Conservation (phyloP, 306 rosid genomes). For the Hippophae tibetana region DNA sequence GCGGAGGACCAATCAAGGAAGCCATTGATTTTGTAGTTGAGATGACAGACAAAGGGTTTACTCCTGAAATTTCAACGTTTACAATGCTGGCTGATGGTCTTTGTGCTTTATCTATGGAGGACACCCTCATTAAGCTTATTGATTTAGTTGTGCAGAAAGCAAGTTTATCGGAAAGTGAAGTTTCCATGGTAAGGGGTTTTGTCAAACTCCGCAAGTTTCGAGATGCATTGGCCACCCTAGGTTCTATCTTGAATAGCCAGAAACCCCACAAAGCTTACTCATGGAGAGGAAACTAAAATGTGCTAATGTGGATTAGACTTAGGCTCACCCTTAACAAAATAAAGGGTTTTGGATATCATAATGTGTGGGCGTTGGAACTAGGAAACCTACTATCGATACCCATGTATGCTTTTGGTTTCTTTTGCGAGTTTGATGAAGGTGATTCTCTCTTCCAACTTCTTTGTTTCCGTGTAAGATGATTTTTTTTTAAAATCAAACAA, state of each 20-base stretch:
- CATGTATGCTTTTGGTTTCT: too few species aligned
- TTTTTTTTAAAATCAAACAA: too few species aligned
- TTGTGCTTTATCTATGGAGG: constrained; percentile 71
- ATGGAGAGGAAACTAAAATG: constrained; percentile 13
- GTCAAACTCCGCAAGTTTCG: constrained; percentile 65
- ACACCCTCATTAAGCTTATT: constrained; percentile 55
- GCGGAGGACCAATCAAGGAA: constrained; percentile 83
- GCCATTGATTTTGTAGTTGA: constrained; percentile 74
- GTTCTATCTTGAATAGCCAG: constrained; percentile 50
- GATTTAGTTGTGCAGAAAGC: constrained; percentile 68
- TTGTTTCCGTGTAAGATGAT: too few species aligned
- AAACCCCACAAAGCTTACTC: constrained; percentile 36
- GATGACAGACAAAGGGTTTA: constrained; percentile 58
- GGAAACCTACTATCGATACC: too few species aligned
- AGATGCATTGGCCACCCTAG: constrained; percentile 74
- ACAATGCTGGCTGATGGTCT: constrained; percentile 80
- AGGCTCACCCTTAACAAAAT: too few species aligned
- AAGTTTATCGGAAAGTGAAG: constrained; percentile 42
- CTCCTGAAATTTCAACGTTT: constrained; percentile 67
- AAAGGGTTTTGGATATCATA: too few species aligned
- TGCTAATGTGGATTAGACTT: background rate
- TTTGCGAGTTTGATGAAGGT: too few species aligned
- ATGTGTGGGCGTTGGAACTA: too few species aligned
- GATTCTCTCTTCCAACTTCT: too few species aligned
- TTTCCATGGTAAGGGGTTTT: constrained; percentile 57